Evolutionary conservation across 2,329 filamentous ascomycete species (phyloP).

Genomic region (Coleophoma eucalyptorum): DNA sequence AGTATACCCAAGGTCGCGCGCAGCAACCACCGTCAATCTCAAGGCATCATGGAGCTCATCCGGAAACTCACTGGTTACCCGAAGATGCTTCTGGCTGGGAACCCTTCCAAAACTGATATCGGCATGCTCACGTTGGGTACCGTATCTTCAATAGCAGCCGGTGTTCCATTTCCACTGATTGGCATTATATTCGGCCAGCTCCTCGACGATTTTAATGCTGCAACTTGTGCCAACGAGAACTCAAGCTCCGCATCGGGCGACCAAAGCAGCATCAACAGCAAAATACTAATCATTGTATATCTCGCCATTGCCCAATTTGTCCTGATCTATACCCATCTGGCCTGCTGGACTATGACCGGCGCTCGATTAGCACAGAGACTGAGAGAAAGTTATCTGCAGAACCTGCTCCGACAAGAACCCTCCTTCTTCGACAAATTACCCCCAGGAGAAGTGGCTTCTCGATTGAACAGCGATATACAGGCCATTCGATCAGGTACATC

Average conservation of each 20-base stretch:
- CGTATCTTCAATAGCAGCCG: conserved; percentile 46
- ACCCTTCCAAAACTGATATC: conserved; percentile 28
- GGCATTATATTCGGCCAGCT: conserved; percentile 61
- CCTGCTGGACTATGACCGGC: conserved; percentile 53
- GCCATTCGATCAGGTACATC: conserved; percentile 54
- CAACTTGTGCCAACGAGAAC: conserved; percentile 39
- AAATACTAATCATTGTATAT: conserved; percentile 59
- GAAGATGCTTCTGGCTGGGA: conserved; percentile 31
- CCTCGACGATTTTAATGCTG: conserved; percentile 54
- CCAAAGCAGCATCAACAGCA: conserved; percentile 43
- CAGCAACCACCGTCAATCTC: neutral
- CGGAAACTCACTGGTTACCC: conserved; percentile 30
- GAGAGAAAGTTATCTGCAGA: conserved; percentile 46
- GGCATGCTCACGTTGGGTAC: conserved; percentile 30
- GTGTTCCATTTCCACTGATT: conserved; percentile 57
- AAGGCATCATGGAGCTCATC: conserved; percentile 22
- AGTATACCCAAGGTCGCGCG: too few species aligned
- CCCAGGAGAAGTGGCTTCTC: conserved; percentile 41
- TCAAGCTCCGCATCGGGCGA: conserved; percentile 10
- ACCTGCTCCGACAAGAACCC: conserved; percentile 47
- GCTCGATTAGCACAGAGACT: conserved; percentile 49
- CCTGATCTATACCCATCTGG: conserved; percentile 60
- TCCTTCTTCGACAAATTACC: conserved; percentile 51
- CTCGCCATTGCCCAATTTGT: conserved; percentile 60
- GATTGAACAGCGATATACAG: conserved; percentile 40